A percentile compares a stretch with the other conserved stretches of the same genome.
phyloP scores from a whole-genome alignment of 2,329 filamentous ascomycete genomes.

The Penicillium thymicola region DNA sequence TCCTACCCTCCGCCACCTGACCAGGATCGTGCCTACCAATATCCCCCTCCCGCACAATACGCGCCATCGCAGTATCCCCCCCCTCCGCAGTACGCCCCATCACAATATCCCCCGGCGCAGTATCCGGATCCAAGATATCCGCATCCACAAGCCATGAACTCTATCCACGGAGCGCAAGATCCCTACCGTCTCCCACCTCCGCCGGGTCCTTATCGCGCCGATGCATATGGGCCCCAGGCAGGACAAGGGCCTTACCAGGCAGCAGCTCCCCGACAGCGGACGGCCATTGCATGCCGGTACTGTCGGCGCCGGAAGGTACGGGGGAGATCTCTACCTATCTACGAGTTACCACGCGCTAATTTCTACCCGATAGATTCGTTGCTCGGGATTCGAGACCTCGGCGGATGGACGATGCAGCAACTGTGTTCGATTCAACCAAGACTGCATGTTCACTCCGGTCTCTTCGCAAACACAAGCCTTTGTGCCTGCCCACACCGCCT shows the following conservation, averaged over 20 bases:
- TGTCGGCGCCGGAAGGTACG: conserved; percentile 52
- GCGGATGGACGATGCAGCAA: conserved; percentile 70
- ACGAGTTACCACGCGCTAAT: not conserved
- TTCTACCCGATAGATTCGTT: conserved; percentile 61
- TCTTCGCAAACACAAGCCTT: conserved; percentile 72
- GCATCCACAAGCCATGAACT: conserved; percentile 40
- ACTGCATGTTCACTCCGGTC: conserved; percentile 74
- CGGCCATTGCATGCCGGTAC: conserved; percentile 52
- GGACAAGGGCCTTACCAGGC: conserved; percentile 43
- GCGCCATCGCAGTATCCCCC: conserved; percentile 29
- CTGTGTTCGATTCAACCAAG: conserved; percentile 70
- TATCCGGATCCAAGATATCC: conserved; percentile 36
- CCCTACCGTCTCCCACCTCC: conserved; percentile 45
- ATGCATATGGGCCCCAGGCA: conserved; percentile 40
- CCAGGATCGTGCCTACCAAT: conserved; percentile 33
- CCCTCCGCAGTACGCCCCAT: conserved; percentile 21
- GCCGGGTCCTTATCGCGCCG: conserved; percentile 42
- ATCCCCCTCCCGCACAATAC: conserved; percentile 37
- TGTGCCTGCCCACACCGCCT: conserved; percentile 68
- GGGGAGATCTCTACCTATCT: not conserved
- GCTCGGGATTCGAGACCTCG: conserved; percentile 70
- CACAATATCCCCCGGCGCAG: conserved; percentile 34
- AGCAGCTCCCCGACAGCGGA: conserved; percentile 50
- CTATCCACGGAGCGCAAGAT: conserved; percentile 43
- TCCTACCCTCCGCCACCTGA: conserved; percentile 32